phyloP scores from a whole-genome alignment of 176 grass and related monocot genomes.

The Thinopyrum elongatum region DNA sequence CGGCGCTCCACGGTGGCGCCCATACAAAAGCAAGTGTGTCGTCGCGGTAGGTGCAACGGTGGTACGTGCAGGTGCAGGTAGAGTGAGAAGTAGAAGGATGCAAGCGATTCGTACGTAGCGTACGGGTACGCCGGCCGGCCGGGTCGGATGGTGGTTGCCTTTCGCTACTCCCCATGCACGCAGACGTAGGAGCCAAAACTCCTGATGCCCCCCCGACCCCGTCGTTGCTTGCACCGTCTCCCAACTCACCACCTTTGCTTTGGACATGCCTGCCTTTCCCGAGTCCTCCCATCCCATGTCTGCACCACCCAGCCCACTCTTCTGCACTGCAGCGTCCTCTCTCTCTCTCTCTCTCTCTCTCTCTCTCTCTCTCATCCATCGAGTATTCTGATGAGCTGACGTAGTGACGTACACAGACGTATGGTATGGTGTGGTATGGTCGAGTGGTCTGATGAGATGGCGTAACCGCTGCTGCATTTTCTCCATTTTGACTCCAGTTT shows the following conservation, averaged over 20 bases:
- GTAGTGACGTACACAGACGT: not conserved
- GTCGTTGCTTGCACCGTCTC: not conserved
- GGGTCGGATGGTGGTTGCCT: not conserved
- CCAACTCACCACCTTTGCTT: not conserved
- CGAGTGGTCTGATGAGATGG: not conserved
- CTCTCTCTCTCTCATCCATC: too few species aligned
- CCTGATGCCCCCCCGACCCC: too few species aligned
- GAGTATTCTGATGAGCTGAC: not conserved
- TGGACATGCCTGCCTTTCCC: not conserved
- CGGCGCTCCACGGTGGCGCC: not conserved
- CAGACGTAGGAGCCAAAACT: not conserved
- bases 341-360: not conserved
- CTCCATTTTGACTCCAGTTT: not conserved
- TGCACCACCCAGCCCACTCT: not conserved
- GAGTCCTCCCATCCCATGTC: not conserved
- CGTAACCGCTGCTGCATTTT: not conserved
- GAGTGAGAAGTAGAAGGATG: not conserved
- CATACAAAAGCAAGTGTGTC: not conserved
- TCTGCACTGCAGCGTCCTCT: not conserved
- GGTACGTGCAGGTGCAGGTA: too few species aligned
- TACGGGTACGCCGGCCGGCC: too few species aligned
- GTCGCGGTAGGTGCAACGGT: not conserved
- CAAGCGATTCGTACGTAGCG: not conserved
- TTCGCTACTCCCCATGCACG: not conserved
- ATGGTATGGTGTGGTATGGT: not conserved